A percentile compares a stretch with the other conserved stretches of the same genome.
phyloP scores from a whole-genome alignment of 768 basidiomycete genomes.

The Termitomyces sp. region DNA sequence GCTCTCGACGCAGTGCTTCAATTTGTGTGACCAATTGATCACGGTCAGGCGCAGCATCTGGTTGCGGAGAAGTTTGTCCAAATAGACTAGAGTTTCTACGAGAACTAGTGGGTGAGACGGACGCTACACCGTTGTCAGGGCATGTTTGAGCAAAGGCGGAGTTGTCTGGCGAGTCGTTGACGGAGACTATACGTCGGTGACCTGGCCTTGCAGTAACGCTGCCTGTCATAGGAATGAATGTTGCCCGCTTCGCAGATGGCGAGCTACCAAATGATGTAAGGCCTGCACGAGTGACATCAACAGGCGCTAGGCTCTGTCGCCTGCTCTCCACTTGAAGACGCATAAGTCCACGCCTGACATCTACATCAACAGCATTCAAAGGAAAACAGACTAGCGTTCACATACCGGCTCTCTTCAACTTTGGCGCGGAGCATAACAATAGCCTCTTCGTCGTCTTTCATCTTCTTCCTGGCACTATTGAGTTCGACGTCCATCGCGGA shows the following conservation, averaged over 20 bases:
- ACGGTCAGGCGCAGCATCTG: constrained; percentile 19
- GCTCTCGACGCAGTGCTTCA: constrained; percentile 56
- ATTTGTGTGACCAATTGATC: constrained; percentile 34
- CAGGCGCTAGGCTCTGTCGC: constrained; percentile 48
- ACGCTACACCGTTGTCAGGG: constrained; percentile 23
- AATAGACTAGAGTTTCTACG: constrained; percentile 50
- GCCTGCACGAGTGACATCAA: constrained; percentile 54
- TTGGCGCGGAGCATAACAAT: constrained; percentile 73
- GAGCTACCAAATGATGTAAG: constrained; percentile 9
- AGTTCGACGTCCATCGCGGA: constrained; percentile 54
- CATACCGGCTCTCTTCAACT: constrained; percentile 82
- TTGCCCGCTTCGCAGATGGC: constrained; percentile 51
- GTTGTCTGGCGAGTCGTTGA: constrained; percentile 54
- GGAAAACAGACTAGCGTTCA: neutral
- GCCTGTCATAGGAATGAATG: constrained; percentile 70
- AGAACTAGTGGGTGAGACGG: constrained; percentile 21
- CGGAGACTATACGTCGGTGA: constrained; percentile 71
- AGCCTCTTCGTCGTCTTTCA: constrained; percentile 72
- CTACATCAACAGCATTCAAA: neutral
- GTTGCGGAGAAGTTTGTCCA: constrained; percentile 41
- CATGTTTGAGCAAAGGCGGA: constrained; percentile 30
- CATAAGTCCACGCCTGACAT: constrained; percentile 74
- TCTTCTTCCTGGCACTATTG: constrained; percentile 41
- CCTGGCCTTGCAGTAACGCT: constrained; percentile 38
- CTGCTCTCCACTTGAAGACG: constrained; percentile 75